Percentiles rank a stretch among this genome's conserved stretches.
phyloP scores from a whole-genome alignment of 805 yeast species.

The Saccharomyces mikatae region DNA sequence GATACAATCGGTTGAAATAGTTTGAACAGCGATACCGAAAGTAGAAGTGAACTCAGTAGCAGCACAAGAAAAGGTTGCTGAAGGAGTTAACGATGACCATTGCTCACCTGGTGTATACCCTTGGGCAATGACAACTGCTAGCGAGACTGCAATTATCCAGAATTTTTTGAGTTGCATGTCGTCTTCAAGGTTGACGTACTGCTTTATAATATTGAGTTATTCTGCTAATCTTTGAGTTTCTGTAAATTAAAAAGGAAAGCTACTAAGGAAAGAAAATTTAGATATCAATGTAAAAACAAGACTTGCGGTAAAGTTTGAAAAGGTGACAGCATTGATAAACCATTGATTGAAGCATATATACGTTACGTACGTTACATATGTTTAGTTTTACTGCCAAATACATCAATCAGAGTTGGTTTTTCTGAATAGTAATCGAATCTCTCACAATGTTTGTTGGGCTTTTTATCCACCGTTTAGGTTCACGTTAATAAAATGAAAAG shows the following conservation, averaged over 20 bases:
- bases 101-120: constrained; percentile 57
- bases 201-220: not conserved
- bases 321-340: not conserved
- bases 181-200: not conserved
- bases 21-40: constrained; percentile 63
- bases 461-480: not conserved
- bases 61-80: constrained; percentile 46
- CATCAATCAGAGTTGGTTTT: not conserved
- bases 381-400: not conserved
- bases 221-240: not conserved
- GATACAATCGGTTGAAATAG: constrained; percentile 33
- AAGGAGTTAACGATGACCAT: constrained; percentile 67
- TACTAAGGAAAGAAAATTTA: not conserved
- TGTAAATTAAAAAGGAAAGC: not conserved
- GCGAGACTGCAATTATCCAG: constrained; percentile 33
- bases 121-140: constrained; percentile 40
- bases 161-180: constrained; percentile 17
- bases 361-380: not conserved
- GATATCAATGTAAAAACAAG: not conserved
- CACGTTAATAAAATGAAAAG: not conserved
- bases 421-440: not conserved
- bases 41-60: constrained; percentile 44
- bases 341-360: not conserved
- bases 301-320: not conserved
- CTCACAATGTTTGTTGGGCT: not conserved